Evolutionary conservation across 106 monocot genomes (phyloP).

Genomic region (Platanthera zijinensis): DNA sequence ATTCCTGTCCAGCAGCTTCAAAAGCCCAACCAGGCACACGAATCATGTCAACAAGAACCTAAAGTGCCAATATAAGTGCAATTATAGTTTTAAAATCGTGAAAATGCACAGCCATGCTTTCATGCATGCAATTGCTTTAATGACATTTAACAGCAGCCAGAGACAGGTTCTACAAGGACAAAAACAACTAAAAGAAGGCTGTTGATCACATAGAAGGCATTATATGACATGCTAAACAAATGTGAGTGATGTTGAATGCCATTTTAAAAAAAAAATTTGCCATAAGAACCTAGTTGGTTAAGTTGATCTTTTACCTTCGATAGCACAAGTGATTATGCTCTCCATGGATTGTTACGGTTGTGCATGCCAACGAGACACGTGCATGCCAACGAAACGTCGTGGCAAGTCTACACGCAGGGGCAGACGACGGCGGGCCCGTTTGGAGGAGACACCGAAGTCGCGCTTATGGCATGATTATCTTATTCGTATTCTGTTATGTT

Average conservation of each 20-base stretch:
- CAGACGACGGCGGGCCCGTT: no score
- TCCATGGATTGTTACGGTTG: no score
- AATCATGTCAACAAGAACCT: conserved; percentile 99
- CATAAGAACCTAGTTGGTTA: neutral
- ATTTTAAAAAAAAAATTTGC: no score
- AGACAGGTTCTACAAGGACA: neutral
- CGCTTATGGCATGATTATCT: no score
- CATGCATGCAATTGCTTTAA: neutral
- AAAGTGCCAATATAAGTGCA: neutral
- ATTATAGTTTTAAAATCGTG: neutral
- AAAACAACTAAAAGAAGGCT: neutral
- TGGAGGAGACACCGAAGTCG: no score
- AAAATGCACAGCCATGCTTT: neutral
- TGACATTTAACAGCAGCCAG: neutral
- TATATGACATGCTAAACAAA: no score
- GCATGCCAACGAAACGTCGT: no score
- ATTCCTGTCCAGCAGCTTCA: conserved; percentile 92
- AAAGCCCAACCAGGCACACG: conserved; percentile 96
- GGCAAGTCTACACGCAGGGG: no score
- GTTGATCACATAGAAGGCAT: neutral
- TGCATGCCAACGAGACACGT: no score
- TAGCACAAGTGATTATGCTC: neutral
- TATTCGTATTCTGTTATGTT: no score
- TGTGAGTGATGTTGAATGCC: no score
- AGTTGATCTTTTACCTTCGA: neutral